Conservation (phyloP, 2,329 filamentous ascomycete genomes). For the Colletotrichum sublineola region DNA sequence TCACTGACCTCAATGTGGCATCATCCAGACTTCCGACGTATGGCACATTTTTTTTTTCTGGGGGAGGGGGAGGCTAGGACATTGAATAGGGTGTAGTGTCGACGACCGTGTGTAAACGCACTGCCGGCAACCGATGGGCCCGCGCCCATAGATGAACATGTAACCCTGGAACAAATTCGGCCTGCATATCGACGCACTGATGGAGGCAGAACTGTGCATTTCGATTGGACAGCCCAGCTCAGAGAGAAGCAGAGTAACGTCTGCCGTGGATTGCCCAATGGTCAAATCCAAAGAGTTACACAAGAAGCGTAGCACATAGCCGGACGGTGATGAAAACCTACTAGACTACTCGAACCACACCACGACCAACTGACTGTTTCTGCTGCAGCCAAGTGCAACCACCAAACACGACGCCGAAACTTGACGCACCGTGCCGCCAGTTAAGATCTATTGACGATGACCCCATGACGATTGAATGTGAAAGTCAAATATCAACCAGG, state of each 20-base stretch:
- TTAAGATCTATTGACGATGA: constrained; percentile 35
- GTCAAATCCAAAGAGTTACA: neutral
- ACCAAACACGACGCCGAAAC: constrained; percentile 26
- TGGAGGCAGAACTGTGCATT: constrained; percentile 7
- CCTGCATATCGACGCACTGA: constrained; percentile 25
- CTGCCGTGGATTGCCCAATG: neutral
- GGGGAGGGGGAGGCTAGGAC: neutral
- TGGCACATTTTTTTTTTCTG: constrained; percentile 3
- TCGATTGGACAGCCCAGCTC: neutral
- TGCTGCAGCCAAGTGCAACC: constrained; percentile 4
- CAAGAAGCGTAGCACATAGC: neutral
- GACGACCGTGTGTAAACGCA: constrained; percentile 17
- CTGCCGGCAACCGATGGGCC: constrained; percentile 34
- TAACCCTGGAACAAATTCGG: constrained; percentile 7
- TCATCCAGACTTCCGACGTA: constrained; percentile 29
- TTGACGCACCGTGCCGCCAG: constrained; percentile 15
- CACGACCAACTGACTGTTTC: neutral
- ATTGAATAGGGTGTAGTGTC: constrained; percentile 21
- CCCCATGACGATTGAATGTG: constrained; percentile 27
- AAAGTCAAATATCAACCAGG: constrained; percentile 38
- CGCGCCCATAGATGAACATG: constrained; percentile 14
- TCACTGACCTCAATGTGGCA: constrained; percentile 40
- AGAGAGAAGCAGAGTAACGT: neutral
- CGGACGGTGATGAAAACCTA: neutral
- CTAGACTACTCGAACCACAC: neutral